Base-by-base conservation (phyloP, 2,329 filamentous ascomycete species). In the Exutisphaerella laricina region DNA sequence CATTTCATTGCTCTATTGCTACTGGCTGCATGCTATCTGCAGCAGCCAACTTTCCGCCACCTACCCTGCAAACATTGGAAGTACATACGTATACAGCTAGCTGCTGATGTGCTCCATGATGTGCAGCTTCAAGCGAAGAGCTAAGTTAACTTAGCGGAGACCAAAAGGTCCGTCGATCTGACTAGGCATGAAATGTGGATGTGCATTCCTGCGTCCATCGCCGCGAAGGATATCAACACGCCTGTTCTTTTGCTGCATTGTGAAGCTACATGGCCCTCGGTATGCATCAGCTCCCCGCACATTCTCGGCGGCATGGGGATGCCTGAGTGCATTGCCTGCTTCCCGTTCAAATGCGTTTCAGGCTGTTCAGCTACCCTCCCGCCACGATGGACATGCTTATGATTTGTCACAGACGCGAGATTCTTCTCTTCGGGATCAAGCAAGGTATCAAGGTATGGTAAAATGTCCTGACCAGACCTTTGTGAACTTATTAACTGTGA, bases 101-200 rank as follows among this genome's bases (percentile, higher is more conserved):
- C 40, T 29, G 21, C 40, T 43, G 32, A 31, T 17, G 40, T 40
- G 13, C 17, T 25, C 29, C 32, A 43, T 43, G 40, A 42, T 42
- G 21, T 43, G 32, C 39, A 37, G 40, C 33, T 30, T 17, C 23
- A 7, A 35, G 33, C 20, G 33, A 9, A 5, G 20, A 16, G 13
- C n/a, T n/a, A n/a, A n/a, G n/a, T n/a, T n/a, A 30, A 20, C 18
- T 13, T 20, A 5, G 18, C 39, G 17, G 21, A 14, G 21, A 20
- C 23, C 18, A 32, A 18, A 37, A 30, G 26, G 22, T n/a, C 32
- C 33, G 40, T 36, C 40, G 40, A 22, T 32, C 16, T 36, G 21
- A 14, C 9, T 25, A 14, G 26, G 17, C 23, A 29, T 22, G 17
- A 18, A 14, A 2, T 35, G 12, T 31, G 8, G 18, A 14, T 20